phyloP scores from a whole-genome alignment of 2,329 filamentous ascomycete genomes.

The Fusarium pseudocircinatum region DNA sequence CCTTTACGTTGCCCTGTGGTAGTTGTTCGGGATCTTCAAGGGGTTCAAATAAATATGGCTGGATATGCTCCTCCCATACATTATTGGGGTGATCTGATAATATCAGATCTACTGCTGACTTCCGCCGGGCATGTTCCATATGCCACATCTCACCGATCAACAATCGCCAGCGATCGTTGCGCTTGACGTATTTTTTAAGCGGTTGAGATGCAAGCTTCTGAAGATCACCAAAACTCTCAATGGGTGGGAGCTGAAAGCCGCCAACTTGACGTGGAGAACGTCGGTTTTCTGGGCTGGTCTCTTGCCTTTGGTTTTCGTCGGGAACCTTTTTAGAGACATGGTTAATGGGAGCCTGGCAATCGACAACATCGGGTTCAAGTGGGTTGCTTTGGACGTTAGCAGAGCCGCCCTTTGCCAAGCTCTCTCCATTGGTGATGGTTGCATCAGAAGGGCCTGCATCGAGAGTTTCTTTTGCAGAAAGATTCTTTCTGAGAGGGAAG shows the following conservation, averaged over 20 bases:
- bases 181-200: slow-evolving; percentile 40
- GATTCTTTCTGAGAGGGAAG: not conserved
- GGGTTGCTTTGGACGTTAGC: not conserved
- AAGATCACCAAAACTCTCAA: slow-evolving; percentile 38
- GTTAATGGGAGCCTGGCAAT: not conserved
- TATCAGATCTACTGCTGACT: slow-evolving; percentile 39
- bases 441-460: not conserved
- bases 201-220: slow-evolving; percentile 35
- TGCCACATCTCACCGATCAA: slow-evolving; percentile 45
- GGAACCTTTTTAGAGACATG: not conserved
- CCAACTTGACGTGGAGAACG: not conserved
- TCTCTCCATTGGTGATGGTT: not conserved
- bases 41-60: slow-evolving; percentile 31
- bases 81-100: slow-evolving; percentile 21
- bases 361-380: not conserved
- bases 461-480: not conserved
- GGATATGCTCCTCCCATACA: slow-evolving; percentile 32
- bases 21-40: slow-evolving; percentile 18
- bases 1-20: slow-evolving; percentile 4
- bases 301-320: not conserved
- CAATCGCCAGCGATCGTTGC: slow-evolving; percentile 45
- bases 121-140: slow-evolving; percentile 44
- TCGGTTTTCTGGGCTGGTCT: not conserved
- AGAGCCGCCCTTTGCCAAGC: not conserved
- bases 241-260: slow-evolving; percentile 18